Evolutionary conservation across 495 filamentous ascomycete genomes (phyloP).

Genomic region (Tuber umbilicatum): DNA sequence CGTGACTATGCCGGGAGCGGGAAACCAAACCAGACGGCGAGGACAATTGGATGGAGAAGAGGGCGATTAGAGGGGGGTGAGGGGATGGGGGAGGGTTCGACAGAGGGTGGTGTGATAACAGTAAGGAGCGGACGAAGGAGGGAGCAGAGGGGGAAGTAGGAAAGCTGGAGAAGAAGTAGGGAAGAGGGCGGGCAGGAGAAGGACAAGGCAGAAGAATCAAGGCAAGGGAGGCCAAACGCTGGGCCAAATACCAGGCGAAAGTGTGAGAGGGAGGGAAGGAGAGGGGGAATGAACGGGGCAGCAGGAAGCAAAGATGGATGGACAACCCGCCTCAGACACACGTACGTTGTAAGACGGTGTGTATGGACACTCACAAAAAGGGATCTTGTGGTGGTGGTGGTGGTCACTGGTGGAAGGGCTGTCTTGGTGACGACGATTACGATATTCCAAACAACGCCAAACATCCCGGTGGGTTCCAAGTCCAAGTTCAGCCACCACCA

Average conservation of each 20-base stretch:
- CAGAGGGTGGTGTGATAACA: background rate
- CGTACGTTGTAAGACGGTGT: background rate
- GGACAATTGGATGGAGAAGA: constrained; percentile 14
- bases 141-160: constrained; percentile 5
- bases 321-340: constrained; percentile 30
- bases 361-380: constrained; percentile 19
- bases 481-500: constrained; percentile 28
- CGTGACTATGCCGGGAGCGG: background rate
- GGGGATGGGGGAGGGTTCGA: constrained; percentile 12
- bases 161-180: constrained; percentile 14
- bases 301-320: constrained; percentile 18
- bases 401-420: constrained; percentile 13
- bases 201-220: background rate
- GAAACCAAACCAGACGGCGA: background rate
- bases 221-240: background rate
- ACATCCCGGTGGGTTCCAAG: constrained; percentile 18
- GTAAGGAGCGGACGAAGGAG: constrained; percentile 1
- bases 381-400: constrained; percentile 25
- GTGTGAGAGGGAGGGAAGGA: constrained; percentile 1
- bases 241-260: background rate
- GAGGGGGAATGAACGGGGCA: background rate
- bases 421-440: constrained; percentile 33
- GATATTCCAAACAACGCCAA: constrained; percentile 13
- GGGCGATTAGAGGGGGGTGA: constrained; percentile 20
- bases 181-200: constrained; percentile 16